Conservation (phyloP, 495 filamentous ascomycete genomes). For the Opeltia flavorubescens region DNA sequence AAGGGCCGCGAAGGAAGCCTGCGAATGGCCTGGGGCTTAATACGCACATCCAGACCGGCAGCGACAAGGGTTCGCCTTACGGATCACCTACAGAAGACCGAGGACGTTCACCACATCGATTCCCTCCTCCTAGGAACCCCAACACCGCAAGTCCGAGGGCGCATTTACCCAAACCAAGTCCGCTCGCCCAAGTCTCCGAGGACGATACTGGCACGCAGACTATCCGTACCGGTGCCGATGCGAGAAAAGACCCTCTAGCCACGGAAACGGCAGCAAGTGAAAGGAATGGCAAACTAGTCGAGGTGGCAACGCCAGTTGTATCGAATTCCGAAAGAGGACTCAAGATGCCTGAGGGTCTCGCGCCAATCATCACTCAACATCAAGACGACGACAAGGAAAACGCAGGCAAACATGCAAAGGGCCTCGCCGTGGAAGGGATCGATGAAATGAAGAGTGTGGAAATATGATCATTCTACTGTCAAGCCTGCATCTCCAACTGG, state of each 20-base stretch:
- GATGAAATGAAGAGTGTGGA: constrained; percentile 45
- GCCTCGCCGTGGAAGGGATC: constrained; percentile 17
- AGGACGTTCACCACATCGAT: constrained; percentile 40
- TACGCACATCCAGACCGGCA: constrained; percentile 10
- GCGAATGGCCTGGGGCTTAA: constrained; percentile 29
- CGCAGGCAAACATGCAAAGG: constrained; percentile 16
- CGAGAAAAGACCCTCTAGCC: constrained; percentile 19
- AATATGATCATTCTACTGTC: constrained; percentile 21
- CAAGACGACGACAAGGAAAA: constrained; percentile 12
- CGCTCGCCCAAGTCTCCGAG: constrained; percentile 38
- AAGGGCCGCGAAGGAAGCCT: constrained; percentile 30
- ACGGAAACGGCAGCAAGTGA: constrained; percentile 20
- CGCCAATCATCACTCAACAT: constrained; percentile 3
- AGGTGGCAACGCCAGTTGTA: constrained; percentile 30
- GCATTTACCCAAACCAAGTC: constrained; percentile 36
- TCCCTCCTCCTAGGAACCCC: constrained; percentile 25
- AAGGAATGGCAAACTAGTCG: constrained; percentile 29
- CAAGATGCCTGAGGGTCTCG: constrained; percentile 5
- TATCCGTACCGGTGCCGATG: constrained; percentile 20
- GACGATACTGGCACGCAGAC: constrained; percentile 28
- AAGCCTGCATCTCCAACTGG: neutral
- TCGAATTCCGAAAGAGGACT: constrained; percentile 26
- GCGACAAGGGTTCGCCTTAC: constrained; percentile 31
- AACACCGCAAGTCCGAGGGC: constrained; percentile 34
- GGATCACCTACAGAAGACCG: constrained; percentile 37